These are phyloP conservation scores for Allomyces macrogynus DNA, from an alignment of 192 early-diverging fungal genomes.

Conservation along the genomic window DNA sequence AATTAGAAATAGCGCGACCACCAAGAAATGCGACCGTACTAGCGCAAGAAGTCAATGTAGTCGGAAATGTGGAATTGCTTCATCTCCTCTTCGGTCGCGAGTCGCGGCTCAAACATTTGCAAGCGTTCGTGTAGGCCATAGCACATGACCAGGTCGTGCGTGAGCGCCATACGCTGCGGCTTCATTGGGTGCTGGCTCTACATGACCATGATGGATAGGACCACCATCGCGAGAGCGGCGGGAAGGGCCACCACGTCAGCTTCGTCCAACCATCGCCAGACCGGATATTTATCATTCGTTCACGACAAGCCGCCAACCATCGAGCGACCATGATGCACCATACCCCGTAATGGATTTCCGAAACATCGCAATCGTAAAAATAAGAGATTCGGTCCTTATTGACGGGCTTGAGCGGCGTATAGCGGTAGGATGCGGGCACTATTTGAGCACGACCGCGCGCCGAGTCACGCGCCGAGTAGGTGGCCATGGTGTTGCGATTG, in stretches of 20 bases:
- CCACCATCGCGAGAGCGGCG: background rate
- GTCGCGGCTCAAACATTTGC: constrained; percentile 63
- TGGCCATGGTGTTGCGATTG: no score
- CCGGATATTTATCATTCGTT: no score
- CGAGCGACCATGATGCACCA: background rate
- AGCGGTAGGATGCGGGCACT: no score
- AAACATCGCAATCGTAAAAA: background rate
- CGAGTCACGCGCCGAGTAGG: no score
- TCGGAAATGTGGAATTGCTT: constrained; percentile 92
- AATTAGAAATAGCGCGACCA: background rate
- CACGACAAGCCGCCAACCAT: no score
- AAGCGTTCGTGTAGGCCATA: constrained; percentile 83
- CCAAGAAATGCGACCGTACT: background rate
- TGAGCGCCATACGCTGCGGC: constrained; percentile 81
- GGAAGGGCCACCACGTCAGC: no score
- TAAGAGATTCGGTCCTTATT: background rate
- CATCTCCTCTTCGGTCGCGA: constrained; percentile 75
- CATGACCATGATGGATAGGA: background rate
- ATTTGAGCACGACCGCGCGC: no score
- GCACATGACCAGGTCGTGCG: constrained; percentile 80
- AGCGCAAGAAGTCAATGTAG: constrained; percentile 79
- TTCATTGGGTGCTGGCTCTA: constrained; percentile 52
- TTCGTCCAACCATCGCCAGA: no score
- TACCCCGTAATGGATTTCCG: background rate
- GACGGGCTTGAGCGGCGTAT: no score